Evolutionary conservation across 2,329 filamentous ascomycete genomes (phyloP), one percentile per base, ranked within the genome.

Genomic region (Hymenoscyphus fraxineus): DNA sequence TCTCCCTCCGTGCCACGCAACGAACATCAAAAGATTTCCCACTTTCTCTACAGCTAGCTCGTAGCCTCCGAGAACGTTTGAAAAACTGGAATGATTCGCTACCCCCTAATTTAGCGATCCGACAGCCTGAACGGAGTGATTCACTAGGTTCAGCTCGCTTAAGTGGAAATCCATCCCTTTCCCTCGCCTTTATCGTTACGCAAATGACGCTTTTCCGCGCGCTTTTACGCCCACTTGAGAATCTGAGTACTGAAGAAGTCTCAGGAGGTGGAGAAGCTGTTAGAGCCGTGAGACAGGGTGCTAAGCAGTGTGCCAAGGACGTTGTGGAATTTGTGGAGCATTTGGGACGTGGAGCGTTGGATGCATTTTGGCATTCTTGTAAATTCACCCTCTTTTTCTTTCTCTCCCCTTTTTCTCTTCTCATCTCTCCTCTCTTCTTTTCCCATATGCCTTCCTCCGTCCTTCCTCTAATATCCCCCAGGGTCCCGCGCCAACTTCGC

Each of bases 181-280:
- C 70, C n/a, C 62, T 77, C 27, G 73, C 73, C 1, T 76, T 76
- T 44, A 74, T 76, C 9, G 72, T 76, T 12, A 74, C 75, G 6
- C 73, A 73, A 7, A 76, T 77, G 73, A 76, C 73, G 5, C 68
- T 77, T 10, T 76, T 76, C 60, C 69, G 74, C 0, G 75, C 75
- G 5, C 66, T 77, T 2, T 64, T 76, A 1, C 67, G 75, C 39
- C 75, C 75, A 1, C 65, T 76, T 5, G 71, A 74, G n/a, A 71
- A 71, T 61, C 31, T 72, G 1, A 68, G 64, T 6, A 66, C 69
- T 10, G 70, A 73, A 59, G 71, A 73, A 58, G 69, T 69, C 15
- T 60, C 68, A 4, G 67, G 66, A 3, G 69, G 69, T 27, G 63
- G 71, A 13, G 54, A 62, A 35, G 72, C 72, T 1, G 72, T 74